A percentile compares a stretch with the other conserved stretches of the same genome.
Evolutionary conservation across 108 stramenopile species (phyloP).

Genomic region (Parietichytrium sp.): DNA sequence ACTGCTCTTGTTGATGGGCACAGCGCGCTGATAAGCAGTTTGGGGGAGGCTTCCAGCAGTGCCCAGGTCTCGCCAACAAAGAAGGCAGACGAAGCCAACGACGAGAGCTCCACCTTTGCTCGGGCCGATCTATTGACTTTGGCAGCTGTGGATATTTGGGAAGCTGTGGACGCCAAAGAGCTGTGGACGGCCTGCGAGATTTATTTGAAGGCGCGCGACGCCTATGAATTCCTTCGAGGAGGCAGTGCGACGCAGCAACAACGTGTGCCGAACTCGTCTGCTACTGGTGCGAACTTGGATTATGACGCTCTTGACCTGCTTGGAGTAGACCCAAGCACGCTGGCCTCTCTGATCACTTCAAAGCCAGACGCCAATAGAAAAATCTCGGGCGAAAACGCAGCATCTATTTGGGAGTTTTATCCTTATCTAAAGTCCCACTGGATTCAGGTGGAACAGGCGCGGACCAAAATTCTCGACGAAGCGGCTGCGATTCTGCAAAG

Average conservation of each 20-base stretch:
- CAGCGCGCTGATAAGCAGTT: too few species aligned
- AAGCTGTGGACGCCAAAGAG: neutral
- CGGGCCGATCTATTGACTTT: neutral
- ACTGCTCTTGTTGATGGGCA: neutral
- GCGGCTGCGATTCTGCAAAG: neutral
- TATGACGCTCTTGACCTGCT: neutral
- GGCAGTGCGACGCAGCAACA: neutral
- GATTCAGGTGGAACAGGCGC: neutral
- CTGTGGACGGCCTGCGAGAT: conserved; percentile 34
- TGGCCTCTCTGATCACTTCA: neutral
- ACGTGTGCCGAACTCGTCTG: neutral
- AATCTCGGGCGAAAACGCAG: neutral
- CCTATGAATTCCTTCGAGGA: neutral
- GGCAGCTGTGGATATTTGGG: conserved; percentile 30
- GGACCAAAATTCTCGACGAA: neutral
- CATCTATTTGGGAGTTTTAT: conserved; percentile 12
- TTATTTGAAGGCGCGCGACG: too few species aligned
- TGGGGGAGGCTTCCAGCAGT: too few species aligned
- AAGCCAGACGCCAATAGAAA: neutral
- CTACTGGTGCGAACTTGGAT: neutral
- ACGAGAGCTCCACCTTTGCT: too few species aligned
- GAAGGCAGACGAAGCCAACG: too few species aligned
- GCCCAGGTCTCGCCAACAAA: too few species aligned
- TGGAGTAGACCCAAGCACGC: neutral
- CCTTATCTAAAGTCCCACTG: conserved; percentile 12